Evolutionary conservation across 1,284 basidiomycete genomes (phyloP).

Genomic region (Ceratobasidium sp.): DNA sequence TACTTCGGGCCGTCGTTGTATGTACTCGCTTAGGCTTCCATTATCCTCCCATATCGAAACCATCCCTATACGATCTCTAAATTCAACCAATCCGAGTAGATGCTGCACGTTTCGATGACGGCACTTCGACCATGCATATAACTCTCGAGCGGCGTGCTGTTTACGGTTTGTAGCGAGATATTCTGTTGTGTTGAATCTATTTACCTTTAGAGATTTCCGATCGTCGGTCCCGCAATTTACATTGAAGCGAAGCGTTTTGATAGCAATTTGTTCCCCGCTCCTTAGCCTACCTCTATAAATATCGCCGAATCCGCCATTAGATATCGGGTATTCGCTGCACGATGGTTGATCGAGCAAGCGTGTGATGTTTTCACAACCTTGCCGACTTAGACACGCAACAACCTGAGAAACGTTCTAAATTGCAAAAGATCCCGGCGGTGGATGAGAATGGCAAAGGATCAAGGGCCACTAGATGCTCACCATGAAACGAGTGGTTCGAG

Average conservation of each 20-base stretch:
- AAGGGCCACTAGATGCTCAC: not conserved
- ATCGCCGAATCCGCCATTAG: slow-evolving; percentile 21
- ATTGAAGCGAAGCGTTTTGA: slow-evolving; percentile 8
- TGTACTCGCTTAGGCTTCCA: slow-evolving; percentile 5
- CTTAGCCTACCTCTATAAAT: slow-evolving; percentile 9
- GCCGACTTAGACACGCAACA: not conserved
- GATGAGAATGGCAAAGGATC: not conserved
- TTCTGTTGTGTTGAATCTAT: not conserved
- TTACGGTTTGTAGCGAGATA: not conserved
- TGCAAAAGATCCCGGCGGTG: not conserved
- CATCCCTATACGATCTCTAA: slow-evolving; percentile 16
- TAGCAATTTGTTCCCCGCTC: slow-evolving; percentile 17
- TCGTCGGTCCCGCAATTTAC: not conserved
- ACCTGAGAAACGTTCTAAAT: not conserved
- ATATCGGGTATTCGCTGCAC: slow-evolving; percentile 15
- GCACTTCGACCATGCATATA: slow-evolving; percentile 32
- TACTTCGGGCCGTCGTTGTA: slow-evolving; percentile 20
- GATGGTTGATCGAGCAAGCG: not conserved
- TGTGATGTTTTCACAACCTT: slow-evolving; percentile 14
- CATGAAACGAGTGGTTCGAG: not conserved
- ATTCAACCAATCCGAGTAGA: slow-evolving; percentile 5
- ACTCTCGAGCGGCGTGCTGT: slow-evolving; percentile 24
- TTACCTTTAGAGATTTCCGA: slow-evolving; percentile 1
- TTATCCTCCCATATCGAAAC: not conserved
- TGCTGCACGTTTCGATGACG: not conserved